Percentiles rank a stretch among this genome's conserved stretches.
Conservation (phyloP, 2,329 filamentous ascomycete genomes). For the Pseudogymnoascus sp. region DNA sequence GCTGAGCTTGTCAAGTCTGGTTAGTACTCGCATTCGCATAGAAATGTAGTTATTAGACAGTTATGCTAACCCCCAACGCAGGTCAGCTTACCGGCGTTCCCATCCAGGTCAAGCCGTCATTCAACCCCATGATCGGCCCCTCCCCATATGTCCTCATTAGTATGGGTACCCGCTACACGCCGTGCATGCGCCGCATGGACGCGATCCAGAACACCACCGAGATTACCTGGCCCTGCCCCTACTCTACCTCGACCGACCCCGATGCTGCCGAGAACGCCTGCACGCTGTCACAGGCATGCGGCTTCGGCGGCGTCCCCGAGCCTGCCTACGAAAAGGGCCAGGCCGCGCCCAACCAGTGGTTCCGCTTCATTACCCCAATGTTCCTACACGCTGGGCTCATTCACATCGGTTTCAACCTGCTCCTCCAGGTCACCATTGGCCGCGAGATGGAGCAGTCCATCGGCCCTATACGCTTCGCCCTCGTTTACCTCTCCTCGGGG, state of each 20-base stretch:
- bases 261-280: slow-evolving; percentile 49
- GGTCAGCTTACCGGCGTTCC: slow-evolving; percentile 65
- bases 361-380: slow-evolving; percentile 88
- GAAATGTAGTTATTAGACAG: slow-evolving; percentile 13
- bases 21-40: slow-evolving; percentile 34
- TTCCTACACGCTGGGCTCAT: slow-evolving; percentile 92
- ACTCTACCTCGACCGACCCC: slow-evolving; percentile 50
- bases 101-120: slow-evolving; percentile 54
- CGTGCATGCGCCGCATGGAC: slow-evolving; percentile 84
- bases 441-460: slow-evolving; percentile 90
- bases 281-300: slow-evolving; percentile 71
- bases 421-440: slow-evolving; percentile 82
- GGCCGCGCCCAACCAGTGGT: slow-evolving; percentile 81
- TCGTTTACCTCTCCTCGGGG: slow-evolving; percentile 84
- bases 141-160: slow-evolving; percentile 87
- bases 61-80: slow-evolving; percentile 27
- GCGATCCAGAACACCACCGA: slow-evolving; percentile 48
- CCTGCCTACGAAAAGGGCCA: slow-evolving; percentile 28
- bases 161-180: slow-evolving; percentile 87
- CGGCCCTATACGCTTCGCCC: slow-evolving; percentile 74
- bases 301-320: slow-evolving; percentile 52
- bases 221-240: slow-evolving; percentile 68
- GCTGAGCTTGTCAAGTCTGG: slow-evolving; percentile 79
- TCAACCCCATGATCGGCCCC: slow-evolving; percentile 97
- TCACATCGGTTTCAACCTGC: slow-evolving; percentile 91